A percentile compares a stretch with the other conserved stretches of the same genome.
Conservation (phyloP, 2,329 filamentous ascomycete species). For the Cryphonectria nitschkei region DNA sequence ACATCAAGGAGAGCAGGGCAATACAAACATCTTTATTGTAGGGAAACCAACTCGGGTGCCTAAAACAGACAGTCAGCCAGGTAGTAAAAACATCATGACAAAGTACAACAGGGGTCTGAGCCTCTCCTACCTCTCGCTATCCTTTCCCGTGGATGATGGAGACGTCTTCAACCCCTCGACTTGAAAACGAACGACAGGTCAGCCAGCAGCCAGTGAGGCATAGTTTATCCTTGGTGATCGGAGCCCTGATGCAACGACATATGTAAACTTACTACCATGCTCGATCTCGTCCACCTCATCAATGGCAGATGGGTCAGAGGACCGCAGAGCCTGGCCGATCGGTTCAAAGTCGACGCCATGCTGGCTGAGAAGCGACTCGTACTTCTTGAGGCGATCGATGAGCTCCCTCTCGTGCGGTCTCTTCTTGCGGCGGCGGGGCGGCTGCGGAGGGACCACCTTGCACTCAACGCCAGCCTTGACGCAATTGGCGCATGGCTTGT, state of each 20-base stretch:
- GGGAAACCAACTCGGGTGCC: conserved; percentile 54
- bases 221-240: background rate
- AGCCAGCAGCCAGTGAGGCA: background rate
- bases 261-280: conserved; percentile 44
- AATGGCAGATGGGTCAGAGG: conserved; percentile 40
- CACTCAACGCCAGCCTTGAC: conserved; percentile 66
- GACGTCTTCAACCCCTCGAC: conserved; percentile 58
- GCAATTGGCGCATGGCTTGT: conserved; percentile 72
- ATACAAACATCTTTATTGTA: conserved; percentile 54
- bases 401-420: conserved; percentile 72
- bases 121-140: conserved; percentile 38
- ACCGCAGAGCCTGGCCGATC: conserved; percentile 57
- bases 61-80: conserved; percentile 36
- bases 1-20: background rate
- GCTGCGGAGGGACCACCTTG: conserved; percentile 58
- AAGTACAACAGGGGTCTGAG: background rate
- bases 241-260: background rate
- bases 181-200: background rate
- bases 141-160: conserved; percentile 49
- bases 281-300: conserved; percentile 62
- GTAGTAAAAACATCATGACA: conserved; percentile 33
- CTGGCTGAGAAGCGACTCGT: conserved; percentile 67
- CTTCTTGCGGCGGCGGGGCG: conserved; percentile 63
- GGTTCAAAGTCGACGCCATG: conserved; percentile 72
- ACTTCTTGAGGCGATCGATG: conserved; percentile 68